Percentiles rank a stretch among this genome's conserved stretches.
phyloP scores from a whole-genome alignment of 2,329 filamentous ascomycete species.

The Cytospora piceae region DNA sequence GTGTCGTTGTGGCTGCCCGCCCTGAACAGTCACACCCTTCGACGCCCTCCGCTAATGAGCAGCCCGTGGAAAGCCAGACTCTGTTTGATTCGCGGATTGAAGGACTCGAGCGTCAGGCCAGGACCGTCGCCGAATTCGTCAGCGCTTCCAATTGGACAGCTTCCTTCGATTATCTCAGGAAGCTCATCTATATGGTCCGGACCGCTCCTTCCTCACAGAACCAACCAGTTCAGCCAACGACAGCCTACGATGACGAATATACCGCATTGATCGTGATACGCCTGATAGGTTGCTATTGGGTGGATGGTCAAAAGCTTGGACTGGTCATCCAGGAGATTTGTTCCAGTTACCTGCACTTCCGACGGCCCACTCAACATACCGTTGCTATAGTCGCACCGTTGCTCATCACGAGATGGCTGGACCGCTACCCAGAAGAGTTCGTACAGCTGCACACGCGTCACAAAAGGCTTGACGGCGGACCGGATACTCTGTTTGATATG shows the following conservation, averaged over 20 bases:
- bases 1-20: constrained; percentile 39
- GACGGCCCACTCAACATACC: constrained; percentile 65
- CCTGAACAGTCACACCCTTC: constrained; percentile 36
- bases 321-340: constrained; percentile 68
- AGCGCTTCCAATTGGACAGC: constrained; percentile 66
- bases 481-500: constrained; percentile 73
- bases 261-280: constrained; percentile 58
- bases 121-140: constrained; percentile 64
- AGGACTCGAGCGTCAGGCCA: constrained; percentile 59
- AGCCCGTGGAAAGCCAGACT: constrained; percentile 41
- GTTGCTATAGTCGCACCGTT: constrained; percentile 65
- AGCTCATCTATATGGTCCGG: constrained; percentile 55
- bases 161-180: constrained; percentile 62
- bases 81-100: constrained; percentile 43
- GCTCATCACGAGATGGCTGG: constrained; percentile 67
- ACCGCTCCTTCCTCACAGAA: constrained; percentile 47
- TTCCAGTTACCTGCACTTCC: constrained; percentile 68
- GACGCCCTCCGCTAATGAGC: constrained; percentile 37
- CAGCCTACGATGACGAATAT: constrained; percentile 54
- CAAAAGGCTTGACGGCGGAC: constrained; percentile 65
- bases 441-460: constrained; percentile 64
- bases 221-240: constrained; percentile 42
- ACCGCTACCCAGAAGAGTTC: constrained; percentile 67
- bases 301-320: constrained; percentile 64
- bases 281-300: constrained; percentile 66